A percentile compares a stretch with the other conserved stretches of the same genome.
phyloP scores from a whole-genome alignment of 352 stramenopile species.

The Plasmopara muralis region DNA sequence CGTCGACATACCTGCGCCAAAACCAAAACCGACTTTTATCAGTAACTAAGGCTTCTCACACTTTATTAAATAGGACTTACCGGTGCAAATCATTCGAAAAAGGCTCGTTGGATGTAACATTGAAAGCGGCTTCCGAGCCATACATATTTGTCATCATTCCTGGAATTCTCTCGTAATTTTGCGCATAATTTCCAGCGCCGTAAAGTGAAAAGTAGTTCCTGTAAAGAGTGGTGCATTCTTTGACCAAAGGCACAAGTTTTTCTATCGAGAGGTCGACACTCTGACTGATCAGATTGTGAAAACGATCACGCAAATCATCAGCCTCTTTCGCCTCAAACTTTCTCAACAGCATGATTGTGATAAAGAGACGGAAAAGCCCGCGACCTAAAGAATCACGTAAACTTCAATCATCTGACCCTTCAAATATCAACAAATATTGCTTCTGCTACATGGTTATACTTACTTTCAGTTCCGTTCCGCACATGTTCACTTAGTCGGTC shows the following conservation, averaged over 20 bases:
- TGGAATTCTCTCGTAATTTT: slow-evolving; percentile 26
- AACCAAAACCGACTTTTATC: not conserved
- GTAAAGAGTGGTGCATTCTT: slow-evolving; percentile 53
- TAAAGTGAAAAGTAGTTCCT: slow-evolving; percentile 42
- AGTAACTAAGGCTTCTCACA: slow-evolving; percentile 1
- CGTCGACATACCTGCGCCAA: slow-evolving; percentile 38
- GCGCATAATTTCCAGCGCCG: slow-evolving; percentile 24
- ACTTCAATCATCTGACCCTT: slow-evolving; percentile 1
- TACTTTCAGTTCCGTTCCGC: slow-evolving; percentile 43
- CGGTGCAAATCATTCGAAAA: slow-evolving; percentile 29
- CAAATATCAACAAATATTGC: not conserved
- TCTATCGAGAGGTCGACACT: slow-evolving; percentile 27
- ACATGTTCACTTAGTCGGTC: slow-evolving; percentile 42
- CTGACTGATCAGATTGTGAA: slow-evolving; percentile 39
- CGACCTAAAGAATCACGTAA: slow-evolving; percentile 25
- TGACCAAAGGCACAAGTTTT: slow-evolving; percentile 27
- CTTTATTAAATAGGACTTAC: slow-evolving; percentile 9
- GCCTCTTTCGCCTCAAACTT: slow-evolving; percentile 24
- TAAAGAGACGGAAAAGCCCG: slow-evolving; percentile 54
- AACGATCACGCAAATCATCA: slow-evolving; percentile 35
- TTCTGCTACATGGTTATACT: slow-evolving; percentile 1
- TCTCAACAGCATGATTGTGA: slow-evolving; percentile 58
- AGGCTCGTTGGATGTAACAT: slow-evolving; percentile 5
- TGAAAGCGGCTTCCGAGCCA: slow-evolving; percentile 6
- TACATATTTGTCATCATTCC: slow-evolving; percentile 26